Evolutionary conservation across 345 rosid species (phyloP).

Genomic region (Aethionema arabicum): DNA sequence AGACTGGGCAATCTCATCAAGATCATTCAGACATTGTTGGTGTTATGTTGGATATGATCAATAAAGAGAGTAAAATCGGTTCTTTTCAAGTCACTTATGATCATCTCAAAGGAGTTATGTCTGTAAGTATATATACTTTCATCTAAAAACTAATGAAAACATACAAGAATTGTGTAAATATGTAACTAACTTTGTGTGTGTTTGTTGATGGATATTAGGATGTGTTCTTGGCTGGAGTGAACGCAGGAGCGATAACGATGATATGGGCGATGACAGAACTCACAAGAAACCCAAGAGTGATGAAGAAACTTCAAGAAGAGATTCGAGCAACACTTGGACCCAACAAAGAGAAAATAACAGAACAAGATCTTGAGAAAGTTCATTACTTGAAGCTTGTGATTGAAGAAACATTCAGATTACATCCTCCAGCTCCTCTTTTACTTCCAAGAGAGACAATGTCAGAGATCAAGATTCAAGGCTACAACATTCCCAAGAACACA

Average conservation of each 20-base stretch:
- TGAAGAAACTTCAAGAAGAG: conserved; percentile 57
- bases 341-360: conserved; percentile 32
- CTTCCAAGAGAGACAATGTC: conserved; percentile 42
- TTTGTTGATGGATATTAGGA: conserved; percentile 33
- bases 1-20: conserved; percentile 13
- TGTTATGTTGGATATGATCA: conserved; percentile 34
- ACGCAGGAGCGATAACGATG: conserved; percentile 43
- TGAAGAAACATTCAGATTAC: conserved; percentile 54
- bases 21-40: conserved; percentile 44
- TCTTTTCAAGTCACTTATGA: conserved; percentile 26
- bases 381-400: conserved; percentile 43
- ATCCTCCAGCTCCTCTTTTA: conserved; percentile 48
- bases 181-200: too few species aligned
- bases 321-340: conserved; percentile 40
- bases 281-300: conserved; percentile 38
- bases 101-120: conserved; percentile 46
- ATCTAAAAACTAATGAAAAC: neutral
- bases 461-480: conserved; percentile 35
- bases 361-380: conserved; percentile 38
- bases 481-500: conserved; percentile 38
- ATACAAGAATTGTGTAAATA: too few species aligned
- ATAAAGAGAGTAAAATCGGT: neutral
- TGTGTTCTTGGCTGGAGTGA: conserved; percentile 49
- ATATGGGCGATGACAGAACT: conserved; percentile 68
- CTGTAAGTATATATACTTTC: conserved; percentile 33